A percentile compares a stretch with the other conserved stretches of the same genome.
Conservation (phyloP, 2,329 filamentous ascomycete genomes). For the Blastomyces percursus region DNA sequence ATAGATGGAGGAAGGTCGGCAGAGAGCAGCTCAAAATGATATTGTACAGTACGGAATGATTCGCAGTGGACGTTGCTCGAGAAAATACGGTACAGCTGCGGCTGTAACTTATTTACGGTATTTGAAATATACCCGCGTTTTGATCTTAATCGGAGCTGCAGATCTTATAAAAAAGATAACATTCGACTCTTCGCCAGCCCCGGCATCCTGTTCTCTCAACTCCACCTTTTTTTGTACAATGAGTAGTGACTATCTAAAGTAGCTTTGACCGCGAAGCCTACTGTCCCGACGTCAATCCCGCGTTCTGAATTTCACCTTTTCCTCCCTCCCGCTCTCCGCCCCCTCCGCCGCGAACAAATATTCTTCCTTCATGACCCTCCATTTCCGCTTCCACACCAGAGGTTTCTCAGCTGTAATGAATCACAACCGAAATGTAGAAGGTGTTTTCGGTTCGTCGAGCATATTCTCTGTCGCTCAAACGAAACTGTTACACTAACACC, state of each 20-base stretch:
- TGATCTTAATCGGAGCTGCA: background rate
- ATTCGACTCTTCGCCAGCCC: background rate
- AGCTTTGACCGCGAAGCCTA: background rate
- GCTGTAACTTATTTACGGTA: background rate
- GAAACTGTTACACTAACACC: background rate
- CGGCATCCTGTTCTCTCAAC: background rate
- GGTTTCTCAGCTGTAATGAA: slow-evolving; percentile 31
- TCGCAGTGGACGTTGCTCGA: no score
- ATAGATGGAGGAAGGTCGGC: background rate
- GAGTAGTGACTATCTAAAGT: background rate
- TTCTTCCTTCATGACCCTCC: slow-evolving; percentile 21
- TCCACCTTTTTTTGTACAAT: background rate
- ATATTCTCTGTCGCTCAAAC: slow-evolving; percentile 15
- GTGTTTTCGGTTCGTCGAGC: slow-evolving; percentile 46
- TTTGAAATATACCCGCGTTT: background rate
- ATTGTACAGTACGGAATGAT: background rate
- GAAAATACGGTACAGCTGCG: no score
- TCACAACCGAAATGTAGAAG: slow-evolving; percentile 46
- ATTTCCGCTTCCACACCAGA: slow-evolving; percentile 20
- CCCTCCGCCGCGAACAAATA: background rate
- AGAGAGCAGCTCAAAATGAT: background rate
- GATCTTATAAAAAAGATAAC: background rate
- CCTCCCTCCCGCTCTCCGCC: background rate
- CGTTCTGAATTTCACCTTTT: background rate
- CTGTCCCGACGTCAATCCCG: background rate